phyloP scores from a whole-genome alignment of 169 alveolate species.

The Plasmodium sp. region DNA sequence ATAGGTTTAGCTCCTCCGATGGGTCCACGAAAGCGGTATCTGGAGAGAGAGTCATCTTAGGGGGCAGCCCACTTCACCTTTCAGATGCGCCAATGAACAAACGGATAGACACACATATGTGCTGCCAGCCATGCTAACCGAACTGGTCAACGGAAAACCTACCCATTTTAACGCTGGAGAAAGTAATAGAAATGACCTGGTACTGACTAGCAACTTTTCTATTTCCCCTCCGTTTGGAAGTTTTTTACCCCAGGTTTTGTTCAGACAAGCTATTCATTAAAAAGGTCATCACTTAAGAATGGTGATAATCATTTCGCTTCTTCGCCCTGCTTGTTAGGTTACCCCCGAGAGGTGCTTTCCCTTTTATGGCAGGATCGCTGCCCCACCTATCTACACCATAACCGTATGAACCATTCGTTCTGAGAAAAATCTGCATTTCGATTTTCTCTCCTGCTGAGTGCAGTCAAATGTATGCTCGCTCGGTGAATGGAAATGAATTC shows the following conservation, averaged over 20 bases:
- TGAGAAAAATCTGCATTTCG: constrained; percentile 91
- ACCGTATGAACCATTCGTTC: constrained; percentile 76
- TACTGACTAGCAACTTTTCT: constrained; percentile 80
- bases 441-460: constrained; percentile 87
- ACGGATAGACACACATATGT: not conserved
- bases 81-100: not conserved
- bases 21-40: constrained; percentile 79
- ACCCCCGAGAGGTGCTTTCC: not conserved
- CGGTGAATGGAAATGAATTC: constrained; percentile 88
- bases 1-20: constrained; percentile 81
- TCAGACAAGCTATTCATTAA: constrained; percentile 49
- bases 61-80: too few species aligned
- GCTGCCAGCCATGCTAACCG: not conserved
- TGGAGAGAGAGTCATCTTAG: not conserved
- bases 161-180: constrained; percentile 89
- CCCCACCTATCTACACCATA: constrained; percentile 32
- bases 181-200: constrained; percentile 88
- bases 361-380: not conserved
- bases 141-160: constrained; percentile 78
- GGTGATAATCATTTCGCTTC: not conserved
- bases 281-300: constrained; percentile 20
- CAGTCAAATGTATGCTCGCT: constrained; percentile 91
- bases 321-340: not conserved
- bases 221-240: constrained; percentile 64
- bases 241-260: constrained; percentile 33